These are phyloP conservation scores for Botryosphaeria agaves DNA, from an alignment of 2,329 filamentous ascomycete species.

Conservation along the genomic window DNA sequence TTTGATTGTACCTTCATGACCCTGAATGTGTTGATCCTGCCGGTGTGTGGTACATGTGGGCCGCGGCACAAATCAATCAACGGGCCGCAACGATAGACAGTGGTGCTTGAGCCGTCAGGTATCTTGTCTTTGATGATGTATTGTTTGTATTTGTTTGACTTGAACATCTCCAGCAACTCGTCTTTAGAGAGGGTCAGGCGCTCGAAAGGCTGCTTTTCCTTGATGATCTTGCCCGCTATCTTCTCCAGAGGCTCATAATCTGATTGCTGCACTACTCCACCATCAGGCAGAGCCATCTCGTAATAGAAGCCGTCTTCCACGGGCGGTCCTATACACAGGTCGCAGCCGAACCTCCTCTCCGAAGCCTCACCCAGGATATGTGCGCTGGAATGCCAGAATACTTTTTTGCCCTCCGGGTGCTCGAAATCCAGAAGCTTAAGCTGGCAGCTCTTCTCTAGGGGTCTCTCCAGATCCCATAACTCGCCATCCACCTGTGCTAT, in stretches of 20 bases:
- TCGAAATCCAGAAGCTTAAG: constrained; percentile 77
- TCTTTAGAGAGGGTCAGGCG: constrained; percentile 78
- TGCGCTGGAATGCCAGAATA: constrained; percentile 96
- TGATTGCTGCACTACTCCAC: constrained; percentile 48
- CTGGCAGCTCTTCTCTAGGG: constrained; percentile 72
- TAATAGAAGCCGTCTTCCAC: constrained; percentile 93
- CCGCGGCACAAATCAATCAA: constrained; percentile 92
- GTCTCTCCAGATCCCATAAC: constrained; percentile 85
- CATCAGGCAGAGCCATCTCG: constrained; percentile 73
- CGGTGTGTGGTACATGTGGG: constrained; percentile 85
- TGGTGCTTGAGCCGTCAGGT: constrained; percentile 73
- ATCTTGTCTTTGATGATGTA: constrained; percentile 94
- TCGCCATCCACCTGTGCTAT: constrained; percentile 72
- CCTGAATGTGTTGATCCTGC: constrained; percentile 85
- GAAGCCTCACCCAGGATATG: constrained; percentile 92
- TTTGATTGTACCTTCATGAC: constrained; percentile 72
- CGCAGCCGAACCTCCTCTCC: constrained; percentile 79
- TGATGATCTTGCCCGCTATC: constrained; percentile 68
- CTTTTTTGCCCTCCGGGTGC: constrained; percentile 60
- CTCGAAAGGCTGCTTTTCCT: constrained; percentile 94
- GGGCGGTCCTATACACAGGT: constrained; percentile 84
- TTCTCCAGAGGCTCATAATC: constrained; percentile 79
- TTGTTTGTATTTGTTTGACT: constrained; percentile 96
- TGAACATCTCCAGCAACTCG: constrained; percentile 87
- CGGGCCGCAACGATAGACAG: constrained; percentile 85